Conservation (phyloP, 2,329 filamentous ascomycete genomes). For the Scedosporium aurantiacum region DNA sequence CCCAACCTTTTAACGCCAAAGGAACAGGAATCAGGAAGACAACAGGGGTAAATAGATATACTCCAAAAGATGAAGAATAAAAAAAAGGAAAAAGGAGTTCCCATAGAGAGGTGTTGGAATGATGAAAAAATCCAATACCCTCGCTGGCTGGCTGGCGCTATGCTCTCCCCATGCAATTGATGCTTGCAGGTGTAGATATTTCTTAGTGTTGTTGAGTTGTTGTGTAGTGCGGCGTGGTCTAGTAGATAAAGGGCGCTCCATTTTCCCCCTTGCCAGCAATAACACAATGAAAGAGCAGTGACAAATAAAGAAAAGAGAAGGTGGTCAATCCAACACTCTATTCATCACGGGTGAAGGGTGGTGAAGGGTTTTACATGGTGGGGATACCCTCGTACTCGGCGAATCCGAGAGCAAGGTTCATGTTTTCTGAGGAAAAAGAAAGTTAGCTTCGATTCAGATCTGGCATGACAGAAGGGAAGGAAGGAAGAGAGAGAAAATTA, state of each 20-base stretch:
- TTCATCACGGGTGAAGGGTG: background rate
- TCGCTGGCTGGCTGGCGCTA: background rate
- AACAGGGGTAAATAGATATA: background rate
- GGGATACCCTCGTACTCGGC: slow-evolving; percentile 84
- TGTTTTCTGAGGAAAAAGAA: slow-evolving; percentile 53
- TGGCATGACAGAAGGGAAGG: background rate
- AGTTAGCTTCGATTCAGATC: slow-evolving; percentile 8
- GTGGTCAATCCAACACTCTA: slow-evolving; percentile 10
- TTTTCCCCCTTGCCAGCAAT: background rate
- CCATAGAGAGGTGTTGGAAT: background rate
- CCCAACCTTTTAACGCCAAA: background rate
- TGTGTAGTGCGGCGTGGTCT: background rate
- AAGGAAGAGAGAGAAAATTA: slow-evolving; percentile 16
- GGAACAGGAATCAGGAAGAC: background rate
- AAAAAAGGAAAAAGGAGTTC: background rate
- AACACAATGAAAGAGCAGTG: slow-evolving; percentile 9
- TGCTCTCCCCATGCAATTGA: background rate
- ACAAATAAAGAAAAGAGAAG: slow-evolving; percentile 11
- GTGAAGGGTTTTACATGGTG: slow-evolving; percentile 21
- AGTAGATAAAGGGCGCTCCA: background rate
- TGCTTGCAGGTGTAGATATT: background rate
- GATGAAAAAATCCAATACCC: background rate
- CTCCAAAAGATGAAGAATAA: background rate
- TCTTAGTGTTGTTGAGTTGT: background rate
- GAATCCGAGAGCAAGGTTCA: slow-evolving; percentile 86